These are phyloP conservation scores for Rutstroemia sp. DNA, from an alignment of 2,329 filamentous ascomycete genomes.

Conservation along the genomic window DNA sequence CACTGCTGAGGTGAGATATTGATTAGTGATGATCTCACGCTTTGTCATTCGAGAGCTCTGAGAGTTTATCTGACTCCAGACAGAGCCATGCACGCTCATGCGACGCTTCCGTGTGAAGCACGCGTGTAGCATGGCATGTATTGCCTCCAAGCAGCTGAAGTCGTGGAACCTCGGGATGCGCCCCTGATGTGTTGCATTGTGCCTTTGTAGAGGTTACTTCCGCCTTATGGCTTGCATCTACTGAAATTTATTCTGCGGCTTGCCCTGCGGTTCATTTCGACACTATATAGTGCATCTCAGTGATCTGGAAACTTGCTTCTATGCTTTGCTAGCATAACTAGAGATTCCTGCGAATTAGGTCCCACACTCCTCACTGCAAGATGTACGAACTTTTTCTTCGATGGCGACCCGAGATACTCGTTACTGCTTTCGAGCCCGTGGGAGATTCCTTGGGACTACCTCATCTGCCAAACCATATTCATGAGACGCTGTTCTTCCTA, in stretches of 20 bases:
- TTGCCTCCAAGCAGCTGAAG: no score
- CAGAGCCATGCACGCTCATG: not conserved
- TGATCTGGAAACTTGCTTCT: not conserved
- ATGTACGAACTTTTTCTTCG: not conserved
- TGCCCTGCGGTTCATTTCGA: no score
- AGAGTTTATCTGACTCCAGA: not conserved
- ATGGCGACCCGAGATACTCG: not conserved
- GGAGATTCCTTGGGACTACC: not conserved
- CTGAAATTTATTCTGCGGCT: no score
- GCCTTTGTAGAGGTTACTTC: no score
- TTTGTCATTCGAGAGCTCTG: not conserved
- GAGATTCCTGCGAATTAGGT: not conserved
- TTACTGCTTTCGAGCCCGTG: not conserved
- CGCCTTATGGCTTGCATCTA: no score
- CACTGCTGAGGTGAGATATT: not conserved
- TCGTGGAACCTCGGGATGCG: no score
- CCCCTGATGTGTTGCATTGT: no score
- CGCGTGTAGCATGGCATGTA: no score
- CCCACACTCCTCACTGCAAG: not conserved
- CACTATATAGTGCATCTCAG: not conserved
- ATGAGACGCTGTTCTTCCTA: not conserved
- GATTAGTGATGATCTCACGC: not conserved
- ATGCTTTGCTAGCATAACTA: not conserved
- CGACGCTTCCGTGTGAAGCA: not conserved
- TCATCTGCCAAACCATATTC: not conserved